Percentiles rank a stretch among this genome's conserved stretches.
These are phyloP conservation scores for Mycena pura DNA, from an alignment of 768 basidiomycete species.

Conservation along the genomic window DNA sequence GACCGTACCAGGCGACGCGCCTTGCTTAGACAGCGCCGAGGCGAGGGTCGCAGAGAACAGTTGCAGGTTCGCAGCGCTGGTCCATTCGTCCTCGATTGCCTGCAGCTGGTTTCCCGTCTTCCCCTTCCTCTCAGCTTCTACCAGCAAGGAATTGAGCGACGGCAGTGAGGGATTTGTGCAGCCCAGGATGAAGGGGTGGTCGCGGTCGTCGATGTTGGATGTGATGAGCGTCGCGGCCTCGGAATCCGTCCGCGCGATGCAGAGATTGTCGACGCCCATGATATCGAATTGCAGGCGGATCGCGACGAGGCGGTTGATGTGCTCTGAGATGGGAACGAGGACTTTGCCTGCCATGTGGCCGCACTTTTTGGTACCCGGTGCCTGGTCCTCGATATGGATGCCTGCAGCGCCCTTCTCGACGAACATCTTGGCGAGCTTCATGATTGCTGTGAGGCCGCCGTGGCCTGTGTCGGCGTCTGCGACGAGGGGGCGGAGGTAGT, in stretches of 20 bases:
- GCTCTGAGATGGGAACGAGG: constrained; percentile 95
- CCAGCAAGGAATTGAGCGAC: constrained; percentile 82
- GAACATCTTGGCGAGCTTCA: constrained; percentile 99
- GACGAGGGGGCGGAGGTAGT: constrained; percentile 93
- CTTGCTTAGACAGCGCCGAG: constrained; percentile 68
- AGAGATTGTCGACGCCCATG: constrained; percentile 96
- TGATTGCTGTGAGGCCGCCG: constrained; percentile 95
- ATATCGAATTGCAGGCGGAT: constrained; percentile 98
- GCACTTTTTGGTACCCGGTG: constrained; percentile 96
- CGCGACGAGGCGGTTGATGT: constrained; percentile 97
- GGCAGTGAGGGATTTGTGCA: constrained; percentile 76
- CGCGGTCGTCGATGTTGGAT: constrained; percentile 95
- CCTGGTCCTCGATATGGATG: constrained; percentile 98
- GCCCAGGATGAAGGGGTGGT: constrained; percentile 97
- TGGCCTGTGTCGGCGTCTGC: constrained; percentile 99
- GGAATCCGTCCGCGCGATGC: constrained; percentile 94
- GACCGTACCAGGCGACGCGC: constrained; percentile 53
- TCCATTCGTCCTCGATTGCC: constrained; percentile 89
- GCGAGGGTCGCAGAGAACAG: constrained; percentile 80
- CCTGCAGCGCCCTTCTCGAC: constrained; percentile 98
- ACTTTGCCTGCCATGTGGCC: constrained; percentile 97
- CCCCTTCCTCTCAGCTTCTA: constrained; percentile 81
- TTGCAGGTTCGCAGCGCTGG: constrained; percentile 74
- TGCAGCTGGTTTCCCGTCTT: constrained; percentile 83
- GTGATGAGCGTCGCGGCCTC: constrained; percentile 98